A percentile compares a stretch with the other conserved stretches of the same genome.
These are phyloP conservation scores for Dendrocalamus sinicus DNA, from an alignment of 176 grass and related monocot genomes.

Conservation along the genomic window DNA sequence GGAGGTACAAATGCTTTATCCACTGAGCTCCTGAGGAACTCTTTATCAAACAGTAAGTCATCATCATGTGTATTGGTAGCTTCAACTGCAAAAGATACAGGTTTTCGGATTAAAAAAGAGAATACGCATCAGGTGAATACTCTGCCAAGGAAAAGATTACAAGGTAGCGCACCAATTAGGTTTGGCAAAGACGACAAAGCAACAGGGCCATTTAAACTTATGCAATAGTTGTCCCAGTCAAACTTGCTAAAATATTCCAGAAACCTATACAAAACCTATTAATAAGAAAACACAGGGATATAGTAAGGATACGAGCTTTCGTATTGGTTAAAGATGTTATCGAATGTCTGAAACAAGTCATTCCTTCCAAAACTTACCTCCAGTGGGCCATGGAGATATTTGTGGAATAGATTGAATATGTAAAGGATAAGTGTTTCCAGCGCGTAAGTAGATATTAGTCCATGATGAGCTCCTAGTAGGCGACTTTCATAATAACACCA, in stretches of 20 bases:
- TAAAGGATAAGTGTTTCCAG: slow-evolving; percentile 84
- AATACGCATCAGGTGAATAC: slow-evolving; percentile 35
- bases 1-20: slow-evolving; percentile 44
- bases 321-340: slow-evolving; percentile 32
- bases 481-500: slow-evolving; percentile 99
- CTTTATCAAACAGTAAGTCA: slow-evolving; percentile 69
- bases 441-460: slow-evolving; percentile 93
- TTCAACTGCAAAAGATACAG: slow-evolving; percentile 60
- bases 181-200: slow-evolving; percentile 78
- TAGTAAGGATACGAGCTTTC: slow-evolving; percentile 19
- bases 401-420: slow-evolving; percentile 89
- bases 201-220: slow-evolving; percentile 86
- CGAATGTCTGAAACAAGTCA: slow-evolving; percentile 21
- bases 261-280: slow-evolving; percentile 93
- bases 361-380: slow-evolving; percentile 48
- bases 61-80: slow-evolving; percentile 39
- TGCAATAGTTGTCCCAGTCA: slow-evolving; percentile 85
- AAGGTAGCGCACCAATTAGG: slow-evolving; percentile 64
- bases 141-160: slow-evolving; percentile 28
- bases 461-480: slow-evolving; percentile 83
- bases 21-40: slow-evolving; percentile 54
- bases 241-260: slow-evolving; percentile 98
- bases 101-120: slow-evolving; percentile 26
- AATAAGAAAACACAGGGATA: slow-evolving; percentile 37
- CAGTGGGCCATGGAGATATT: slow-evolving; percentile 67